Conservation (phyloP, 2,329 filamentous ascomycete genomes). For the Dactylellina drechsleri region DNA sequence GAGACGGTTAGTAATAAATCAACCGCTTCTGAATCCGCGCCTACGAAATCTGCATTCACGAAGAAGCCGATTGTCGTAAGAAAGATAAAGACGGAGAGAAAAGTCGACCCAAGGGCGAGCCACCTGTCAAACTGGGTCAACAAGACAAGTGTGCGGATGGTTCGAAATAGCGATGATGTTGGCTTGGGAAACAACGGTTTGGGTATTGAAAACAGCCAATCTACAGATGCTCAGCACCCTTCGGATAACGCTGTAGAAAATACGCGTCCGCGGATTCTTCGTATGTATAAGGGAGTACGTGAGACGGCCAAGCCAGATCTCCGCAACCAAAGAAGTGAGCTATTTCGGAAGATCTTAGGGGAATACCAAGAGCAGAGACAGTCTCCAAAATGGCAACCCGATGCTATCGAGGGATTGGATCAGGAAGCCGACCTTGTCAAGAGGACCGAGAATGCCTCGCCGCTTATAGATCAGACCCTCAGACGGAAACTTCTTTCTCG, state of each 20-base stretch:
- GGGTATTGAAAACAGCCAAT: not conserved
- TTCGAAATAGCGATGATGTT: too few species aligned
- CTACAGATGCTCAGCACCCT: not conserved
- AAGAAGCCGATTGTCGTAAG: too few species aligned
- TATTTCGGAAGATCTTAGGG: slow-evolving; percentile 4
- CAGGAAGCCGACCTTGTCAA: not conserved
- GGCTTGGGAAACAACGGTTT: too few species aligned
- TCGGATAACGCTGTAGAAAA: not conserved
- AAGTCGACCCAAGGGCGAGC: not conserved
- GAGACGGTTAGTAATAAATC: too few species aligned
- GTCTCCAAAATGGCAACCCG: slow-evolving; percentile 14
- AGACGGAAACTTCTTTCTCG: slow-evolving; percentile 9
- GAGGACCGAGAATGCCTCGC: not conserved
- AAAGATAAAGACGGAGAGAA: not conserved
- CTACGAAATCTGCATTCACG: too few species aligned
- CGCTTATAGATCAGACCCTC: slow-evolving; percentile 13
- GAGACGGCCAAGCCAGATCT: too few species aligned
- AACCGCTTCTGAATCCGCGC: too few species aligned
- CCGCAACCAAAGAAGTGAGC: not conserved
- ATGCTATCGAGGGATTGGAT: slow-evolving; percentile 15
- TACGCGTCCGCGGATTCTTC: not conserved
- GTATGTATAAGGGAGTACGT: not conserved
- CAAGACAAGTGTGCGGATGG: too few species aligned
- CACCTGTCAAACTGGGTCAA: too few species aligned
- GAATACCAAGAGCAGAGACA: not conserved